phyloP scores from a whole-genome alignment of 371 early-diverging fungal species.

The Enterospora canceri region DNA sequence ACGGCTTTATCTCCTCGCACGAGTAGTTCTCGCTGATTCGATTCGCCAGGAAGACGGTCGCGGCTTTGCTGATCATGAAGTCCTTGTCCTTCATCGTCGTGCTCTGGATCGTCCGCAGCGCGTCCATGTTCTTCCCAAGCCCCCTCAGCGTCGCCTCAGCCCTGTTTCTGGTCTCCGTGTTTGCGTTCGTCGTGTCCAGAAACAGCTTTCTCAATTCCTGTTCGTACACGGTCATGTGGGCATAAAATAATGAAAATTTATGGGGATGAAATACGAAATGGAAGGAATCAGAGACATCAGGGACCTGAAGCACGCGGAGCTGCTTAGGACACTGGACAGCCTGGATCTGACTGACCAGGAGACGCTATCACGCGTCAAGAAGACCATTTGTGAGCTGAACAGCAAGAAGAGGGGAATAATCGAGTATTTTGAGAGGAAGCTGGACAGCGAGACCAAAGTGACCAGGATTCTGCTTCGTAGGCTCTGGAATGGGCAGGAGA shows the following conservation, averaged over 20 bases:
- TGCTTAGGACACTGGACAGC: background rate
- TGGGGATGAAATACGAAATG: background rate
- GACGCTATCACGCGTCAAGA: background rate
- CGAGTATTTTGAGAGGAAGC: background rate
- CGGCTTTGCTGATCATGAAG: constrained; percentile 15
- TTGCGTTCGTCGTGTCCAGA: constrained; percentile 32
- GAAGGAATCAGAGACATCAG: background rate
- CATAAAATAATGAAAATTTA: background rate
- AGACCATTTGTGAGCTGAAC: background rate
- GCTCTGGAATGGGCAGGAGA: background rate
- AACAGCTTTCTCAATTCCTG: constrained; percentile 36
- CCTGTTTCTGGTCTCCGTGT: constrained; percentile 23
- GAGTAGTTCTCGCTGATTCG: constrained; percentile 27
- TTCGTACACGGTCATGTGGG: constrained; percentile 1
- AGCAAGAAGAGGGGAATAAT: background rate
- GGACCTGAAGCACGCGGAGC: background rate
- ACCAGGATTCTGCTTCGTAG: background rate
- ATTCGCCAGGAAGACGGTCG: constrained; percentile 44
- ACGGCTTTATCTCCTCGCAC: background rate
- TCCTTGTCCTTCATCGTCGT: constrained; percentile 43
- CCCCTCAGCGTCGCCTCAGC: constrained; percentile 32
- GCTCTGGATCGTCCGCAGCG: constrained; percentile 26
- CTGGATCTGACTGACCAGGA: no score
- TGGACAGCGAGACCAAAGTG: background rate
- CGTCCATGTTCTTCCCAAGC: constrained; percentile 26